Conservation (phyloP, 2,329 filamentous ascomycete genomes). For the Dichotomopilus funicola region DNA sequence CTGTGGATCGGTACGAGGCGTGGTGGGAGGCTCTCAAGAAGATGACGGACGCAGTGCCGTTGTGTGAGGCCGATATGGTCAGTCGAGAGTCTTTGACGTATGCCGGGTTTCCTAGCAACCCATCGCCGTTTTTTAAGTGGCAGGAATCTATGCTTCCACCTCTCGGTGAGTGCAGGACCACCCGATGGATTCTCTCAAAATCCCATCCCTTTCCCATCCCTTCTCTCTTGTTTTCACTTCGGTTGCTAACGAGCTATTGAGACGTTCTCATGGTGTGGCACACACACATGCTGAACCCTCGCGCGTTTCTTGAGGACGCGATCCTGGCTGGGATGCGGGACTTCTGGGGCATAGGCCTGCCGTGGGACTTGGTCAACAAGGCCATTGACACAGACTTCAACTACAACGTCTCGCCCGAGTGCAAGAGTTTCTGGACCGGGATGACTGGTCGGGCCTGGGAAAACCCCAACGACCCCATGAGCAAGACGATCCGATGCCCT, state of each 20-base stretch:
- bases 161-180: conserved; percentile 42
- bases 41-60: conserved; percentile 22
- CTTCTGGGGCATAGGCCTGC: conserved; percentile 58
- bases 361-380: conserved; percentile 54
- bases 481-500: conserved; percentile 50
- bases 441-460: conserved; percentile 52
- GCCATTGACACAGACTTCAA: conserved; percentile 55
- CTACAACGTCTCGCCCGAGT: conserved; percentile 43
- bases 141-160: conserved; percentile 45
- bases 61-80: conserved; percentile 35
- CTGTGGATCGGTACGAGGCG: conserved; percentile 58
- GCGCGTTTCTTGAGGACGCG: conserved; percentile 67
- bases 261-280: conserved; percentile 79
- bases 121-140: conserved; percentile 30
- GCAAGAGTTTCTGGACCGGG: conserved; percentile 41
- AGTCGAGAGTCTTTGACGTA: conserved; percentile 24
- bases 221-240: not conserved
- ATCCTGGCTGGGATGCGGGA: conserved; percentile 49
- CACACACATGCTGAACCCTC: conserved; percentile 69
- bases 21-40: conserved; percentile 49
- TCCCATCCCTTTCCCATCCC: not conserved
- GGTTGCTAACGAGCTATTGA: conserved; percentile 26
- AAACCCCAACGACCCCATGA: conserved; percentile 44
- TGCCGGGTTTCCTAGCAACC: conserved; percentile 28
- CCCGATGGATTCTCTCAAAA: not conserved